These are phyloP conservation scores for Aspergillus terreus DNA, from an alignment of 2,329 filamentous ascomycete species.

Conservation along the genomic window DNA sequence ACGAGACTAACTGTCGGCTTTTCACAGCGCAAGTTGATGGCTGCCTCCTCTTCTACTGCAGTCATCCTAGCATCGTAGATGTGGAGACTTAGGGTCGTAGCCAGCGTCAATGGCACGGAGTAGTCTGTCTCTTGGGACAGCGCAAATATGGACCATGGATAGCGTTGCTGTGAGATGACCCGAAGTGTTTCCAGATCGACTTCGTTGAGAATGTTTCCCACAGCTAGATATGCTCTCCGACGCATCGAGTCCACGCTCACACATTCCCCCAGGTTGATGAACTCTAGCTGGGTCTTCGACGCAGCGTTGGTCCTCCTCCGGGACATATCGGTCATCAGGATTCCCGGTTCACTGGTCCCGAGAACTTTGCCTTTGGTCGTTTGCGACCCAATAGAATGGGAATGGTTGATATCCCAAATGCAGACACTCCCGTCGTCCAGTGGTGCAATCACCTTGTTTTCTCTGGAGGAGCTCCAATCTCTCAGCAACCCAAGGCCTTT, in stretches of 20 bases:
- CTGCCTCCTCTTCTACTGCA: conserved; percentile 30
- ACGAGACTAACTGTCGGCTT: conserved; percentile 21
- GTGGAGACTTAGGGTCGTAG: conserved; percentile 76
- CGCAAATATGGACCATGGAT: conserved; percentile 78
- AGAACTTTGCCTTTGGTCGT: conserved; percentile 56
- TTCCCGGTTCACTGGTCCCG: conserved; percentile 61
- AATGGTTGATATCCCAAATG: conserved; percentile 69
- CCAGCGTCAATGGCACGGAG: conserved; percentile 72
- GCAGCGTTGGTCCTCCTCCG: conserved; percentile 46
- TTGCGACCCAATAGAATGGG: conserved; percentile 25
- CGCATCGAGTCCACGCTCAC: conserved; percentile 70
- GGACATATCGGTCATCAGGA: conserved; percentile 68
- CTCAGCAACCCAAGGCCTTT: conserved; percentile 69
- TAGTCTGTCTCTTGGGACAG: conserved; percentile 66
- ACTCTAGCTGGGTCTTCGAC: conserved; percentile 29
- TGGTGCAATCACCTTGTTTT: conserved; percentile 66
- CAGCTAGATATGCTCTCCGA: conserved; percentile 72
- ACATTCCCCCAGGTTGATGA: conserved; percentile 66
- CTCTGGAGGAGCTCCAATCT: conserved; percentile 49
- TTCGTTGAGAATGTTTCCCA: conserved; percentile 73
- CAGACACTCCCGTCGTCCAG: conserved; percentile 85
- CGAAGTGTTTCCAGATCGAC: conserved; percentile 73
- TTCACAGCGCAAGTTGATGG: conserved; percentile 34
- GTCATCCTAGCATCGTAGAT: conserved; percentile 69
- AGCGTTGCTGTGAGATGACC: conserved; percentile 65